A percentile compares a stretch with the other conserved stretches of the same genome.
Conservation (phyloP, 306 rosid species). For the Potentilla sterilis region DNA sequence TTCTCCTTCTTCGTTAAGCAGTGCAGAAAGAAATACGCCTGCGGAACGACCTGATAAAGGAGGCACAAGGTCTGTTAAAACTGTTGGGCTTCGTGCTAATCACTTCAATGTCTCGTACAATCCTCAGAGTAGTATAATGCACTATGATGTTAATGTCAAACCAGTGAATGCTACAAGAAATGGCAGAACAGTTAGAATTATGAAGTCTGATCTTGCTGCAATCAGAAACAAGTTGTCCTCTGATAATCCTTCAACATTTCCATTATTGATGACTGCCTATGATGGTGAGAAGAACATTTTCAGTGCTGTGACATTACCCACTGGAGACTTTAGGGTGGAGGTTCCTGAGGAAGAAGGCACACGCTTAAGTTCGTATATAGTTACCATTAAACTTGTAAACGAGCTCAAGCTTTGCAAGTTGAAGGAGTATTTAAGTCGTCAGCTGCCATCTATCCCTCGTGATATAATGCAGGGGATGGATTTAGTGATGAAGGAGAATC, state of each 20-base stretch:
- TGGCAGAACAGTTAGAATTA: conserved; percentile 43
- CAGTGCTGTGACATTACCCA: conserved; percentile 57
- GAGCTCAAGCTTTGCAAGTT: conserved; percentile 45
- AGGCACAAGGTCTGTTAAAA: conserved; percentile 34
- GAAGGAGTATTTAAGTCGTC: conserved; percentile 51
- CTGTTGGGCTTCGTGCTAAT: conserved; percentile 42
- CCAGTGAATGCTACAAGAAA: conserved; percentile 35
- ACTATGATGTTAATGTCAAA: conserved; percentile 51
- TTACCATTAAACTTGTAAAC: conserved; percentile 47
- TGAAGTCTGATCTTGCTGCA: conserved; percentile 47
- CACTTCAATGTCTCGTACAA: conserved; percentile 47
- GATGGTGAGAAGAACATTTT: conserved; percentile 70
- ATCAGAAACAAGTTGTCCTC: conserved; percentile 54
- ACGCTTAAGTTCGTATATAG: conserved; percentile 31
- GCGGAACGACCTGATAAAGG: conserved; percentile 64
- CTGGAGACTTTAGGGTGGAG: conserved; percentile 49
- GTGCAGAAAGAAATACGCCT: conserved; percentile 28
- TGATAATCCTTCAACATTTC: conserved; percentile 41
- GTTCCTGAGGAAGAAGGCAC: conserved; percentile 55
- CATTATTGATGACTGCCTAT: conserved; percentile 57
- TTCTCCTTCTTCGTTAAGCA: conserved; percentile 12
- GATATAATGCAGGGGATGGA: conserved; percentile 79
- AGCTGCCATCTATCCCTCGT: conserved; percentile 45
- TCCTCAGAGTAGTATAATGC: conserved; percentile 48
- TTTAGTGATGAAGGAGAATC: conserved; percentile 71